These are phyloP conservation scores for Crithidia bombi DNA, from an alignment of 208 protist genomes.

Conservation along the genomic window DNA sequence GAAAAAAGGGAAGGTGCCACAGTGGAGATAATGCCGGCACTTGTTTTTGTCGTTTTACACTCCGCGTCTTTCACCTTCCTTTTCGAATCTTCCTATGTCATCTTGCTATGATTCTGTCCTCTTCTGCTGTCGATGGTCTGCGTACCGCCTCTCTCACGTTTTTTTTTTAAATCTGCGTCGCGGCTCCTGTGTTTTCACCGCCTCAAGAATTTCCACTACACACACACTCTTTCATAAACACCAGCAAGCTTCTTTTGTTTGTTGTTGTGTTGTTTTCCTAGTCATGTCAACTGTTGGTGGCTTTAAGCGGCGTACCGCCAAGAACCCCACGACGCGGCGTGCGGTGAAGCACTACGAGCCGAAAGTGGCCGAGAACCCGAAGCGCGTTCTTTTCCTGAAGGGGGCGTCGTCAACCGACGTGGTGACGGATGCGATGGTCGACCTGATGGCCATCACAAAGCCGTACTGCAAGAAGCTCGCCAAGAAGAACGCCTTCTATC, in stretches of 20 bases:
- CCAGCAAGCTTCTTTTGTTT: not conserved
- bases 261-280: not conserved
- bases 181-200: no score
- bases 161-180: no score
- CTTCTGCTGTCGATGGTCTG: no score
- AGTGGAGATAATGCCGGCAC: no score
- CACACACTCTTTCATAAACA: no score
- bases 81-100: no score
- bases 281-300: conserved; percentile 57
- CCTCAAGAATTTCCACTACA: no score
- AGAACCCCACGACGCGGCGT: conserved; percentile 64
- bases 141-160: no score
- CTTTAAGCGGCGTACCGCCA: conserved; percentile 79
- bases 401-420: conserved; percentile 69
- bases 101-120: no score
- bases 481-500: conserved; percentile 86
- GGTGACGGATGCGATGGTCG: conserved; percentile 70
- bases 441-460: conserved; percentile 80
- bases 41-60: no score
- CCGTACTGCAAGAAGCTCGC: conserved; percentile 80
- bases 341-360: conserved; percentile 86
- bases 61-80: no score
- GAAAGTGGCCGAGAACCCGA: conserved; percentile 88
- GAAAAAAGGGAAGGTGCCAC: no score
- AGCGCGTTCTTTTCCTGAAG: conserved; percentile 78